phyloP scores from a whole-genome alignment of 2,329 filamentous ascomycete species.

The Fusarium sp. region DNA sequence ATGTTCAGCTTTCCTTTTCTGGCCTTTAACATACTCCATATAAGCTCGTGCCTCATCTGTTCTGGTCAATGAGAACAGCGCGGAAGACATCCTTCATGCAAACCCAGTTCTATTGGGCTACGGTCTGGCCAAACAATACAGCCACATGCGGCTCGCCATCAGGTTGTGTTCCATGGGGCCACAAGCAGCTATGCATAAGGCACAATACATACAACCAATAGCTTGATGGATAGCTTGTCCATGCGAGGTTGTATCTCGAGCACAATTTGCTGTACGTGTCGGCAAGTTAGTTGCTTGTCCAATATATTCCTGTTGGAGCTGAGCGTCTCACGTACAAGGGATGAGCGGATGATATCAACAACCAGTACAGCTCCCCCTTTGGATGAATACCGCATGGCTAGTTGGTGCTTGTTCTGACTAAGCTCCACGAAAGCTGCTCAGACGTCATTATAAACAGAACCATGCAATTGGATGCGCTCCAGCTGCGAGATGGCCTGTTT shows the following conservation, averaged over 20 bases:
- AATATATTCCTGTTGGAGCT: constrained; percentile 7
- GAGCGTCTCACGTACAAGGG: not conserved
- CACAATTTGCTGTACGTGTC: not conserved
- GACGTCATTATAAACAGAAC: constrained; percentile 45
- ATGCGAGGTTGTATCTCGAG: constrained; percentile 14
- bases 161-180: constrained; percentile 35
- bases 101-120: constrained; percentile 33
- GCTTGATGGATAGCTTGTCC: constrained; percentile 4
- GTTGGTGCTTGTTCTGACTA: constrained; percentile 29
- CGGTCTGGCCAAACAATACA: constrained; percentile 29
- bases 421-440: constrained; percentile 21
- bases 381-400: constrained; percentile 4
- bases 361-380: constrained; percentile 8
- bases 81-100: constrained; percentile 15
- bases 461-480: constrained; percentile 39
- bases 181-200: constrained; percentile 27
- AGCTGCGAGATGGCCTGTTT: constrained; percentile 46
- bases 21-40: constrained; percentile 1
- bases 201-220: constrained; percentile 26
- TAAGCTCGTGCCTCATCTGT: constrained; percentile 19
- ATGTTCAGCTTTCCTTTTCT: constrained; percentile 16
- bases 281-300: constrained; percentile 4
- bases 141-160: constrained; percentile 43
- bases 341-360: constrained; percentile 1
- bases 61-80: constrained; percentile 21